Evolutionary conservation across 768 basidiomycete genomes (phyloP).

Genomic region (Porpolomopsis calyptriformis): DNA sequence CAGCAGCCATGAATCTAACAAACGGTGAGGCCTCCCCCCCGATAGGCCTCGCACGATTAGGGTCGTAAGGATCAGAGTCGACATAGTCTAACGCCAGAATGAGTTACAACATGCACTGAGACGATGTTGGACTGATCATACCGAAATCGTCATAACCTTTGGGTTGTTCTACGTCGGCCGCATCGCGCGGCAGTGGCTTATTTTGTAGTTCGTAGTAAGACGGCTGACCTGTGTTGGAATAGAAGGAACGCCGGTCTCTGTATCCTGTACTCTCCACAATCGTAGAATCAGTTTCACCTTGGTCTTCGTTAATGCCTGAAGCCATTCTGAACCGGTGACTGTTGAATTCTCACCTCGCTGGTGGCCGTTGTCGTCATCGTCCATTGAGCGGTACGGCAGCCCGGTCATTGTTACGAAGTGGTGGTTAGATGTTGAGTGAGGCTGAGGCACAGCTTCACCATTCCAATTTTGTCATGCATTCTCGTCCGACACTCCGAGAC

Average conservation of each 20-base stretch:
- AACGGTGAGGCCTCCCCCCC: slow-evolving; percentile 35
- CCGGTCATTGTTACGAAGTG: too few relatives aligned
- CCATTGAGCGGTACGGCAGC: too few relatives aligned
- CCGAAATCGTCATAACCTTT: slow-evolving; percentile 45
- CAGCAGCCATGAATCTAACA: slow-evolving; percentile 32
- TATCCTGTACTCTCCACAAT: too few relatives aligned
- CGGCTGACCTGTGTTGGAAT: background rate
- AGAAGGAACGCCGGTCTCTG: background rate
- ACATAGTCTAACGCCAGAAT: slow-evolving; percentile 41
- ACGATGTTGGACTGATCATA: slow-evolving; percentile 16
- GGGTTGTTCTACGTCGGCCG: slow-evolving; percentile 29
- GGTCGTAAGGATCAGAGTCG: slow-evolving; percentile 23
- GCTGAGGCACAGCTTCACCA: too few relatives aligned
- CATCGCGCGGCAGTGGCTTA: slow-evolving; percentile 37
- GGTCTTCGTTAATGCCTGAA: too few relatives aligned
- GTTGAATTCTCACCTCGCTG: too few relatives aligned
- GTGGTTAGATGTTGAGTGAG: too few relatives aligned
- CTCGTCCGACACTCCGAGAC: too few relatives aligned
- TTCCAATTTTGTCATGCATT: too few relatives aligned
- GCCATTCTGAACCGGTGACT: too few relatives aligned
- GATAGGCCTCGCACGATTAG: slow-evolving; percentile 14
- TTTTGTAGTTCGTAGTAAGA: slow-evolving; percentile 13
- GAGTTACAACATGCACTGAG: background rate
- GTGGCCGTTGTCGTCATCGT: too few relatives aligned
- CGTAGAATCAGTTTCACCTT: too few relatives aligned